Conservation (phyloP, 2,329 filamentous ascomycete species). For the Verticillium zaregamsianum region DNA sequence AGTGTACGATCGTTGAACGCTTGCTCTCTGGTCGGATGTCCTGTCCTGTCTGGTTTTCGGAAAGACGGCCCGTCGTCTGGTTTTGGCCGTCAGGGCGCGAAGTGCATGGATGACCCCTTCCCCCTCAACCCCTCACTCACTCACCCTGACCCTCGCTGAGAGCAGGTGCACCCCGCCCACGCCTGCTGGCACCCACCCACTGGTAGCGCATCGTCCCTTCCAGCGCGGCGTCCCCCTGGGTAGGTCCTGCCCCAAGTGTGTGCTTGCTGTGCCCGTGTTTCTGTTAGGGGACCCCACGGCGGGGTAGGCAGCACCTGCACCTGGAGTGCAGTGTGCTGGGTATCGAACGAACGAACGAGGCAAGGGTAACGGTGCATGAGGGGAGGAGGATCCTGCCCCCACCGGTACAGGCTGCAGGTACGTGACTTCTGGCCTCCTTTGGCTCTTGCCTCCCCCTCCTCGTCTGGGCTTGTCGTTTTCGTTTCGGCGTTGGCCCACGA, state of each 20-base stretch:
- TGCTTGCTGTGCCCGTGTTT: not conserved
- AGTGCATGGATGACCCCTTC: not conserved
- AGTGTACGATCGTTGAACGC: not conserved
- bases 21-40: not conserved
- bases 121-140: not conserved
- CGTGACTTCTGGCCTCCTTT: not conserved
- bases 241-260: not conserved
- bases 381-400: not conserved
- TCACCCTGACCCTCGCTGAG: not conserved
- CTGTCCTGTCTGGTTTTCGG: slow-evolving; percentile 17
- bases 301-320: slow-evolving; percentile 7
- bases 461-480: not conserved
- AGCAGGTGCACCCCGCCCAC: not conserved
- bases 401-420: not conserved
- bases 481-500: not conserved
- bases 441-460: not conserved
- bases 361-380: no score
- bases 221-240: not conserved
- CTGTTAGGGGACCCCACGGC: slow-evolving; percentile 11
- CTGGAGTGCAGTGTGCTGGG: not conserved
- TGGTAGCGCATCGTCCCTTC: not conserved
- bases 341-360: no score
- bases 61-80: slow-evolving; percentile 28
- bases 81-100: not conserved
- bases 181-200: not conserved